Evolutionary conservation across 768 basidiomycete species (phyloP), one percentile per base, ranked within the genome.

Genomic region (Termitomyces sp.): DNA sequence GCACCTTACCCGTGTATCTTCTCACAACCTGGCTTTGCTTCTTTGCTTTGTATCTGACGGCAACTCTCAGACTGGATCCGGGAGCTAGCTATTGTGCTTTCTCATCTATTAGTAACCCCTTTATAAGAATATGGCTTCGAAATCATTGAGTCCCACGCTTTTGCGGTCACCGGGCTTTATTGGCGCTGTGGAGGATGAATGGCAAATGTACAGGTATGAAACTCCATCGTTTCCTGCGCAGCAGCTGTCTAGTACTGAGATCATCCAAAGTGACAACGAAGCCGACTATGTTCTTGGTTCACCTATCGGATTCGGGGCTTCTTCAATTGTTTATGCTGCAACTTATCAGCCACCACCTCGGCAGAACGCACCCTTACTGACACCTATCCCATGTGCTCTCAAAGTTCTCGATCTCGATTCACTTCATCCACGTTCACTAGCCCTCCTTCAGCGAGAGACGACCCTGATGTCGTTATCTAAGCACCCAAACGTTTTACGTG

Each of bases 401-500:
- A 97, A 97, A 76, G 92, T 97, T 49, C 82, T 95, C 47, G 92
- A 95, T 71, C 85, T 96, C 48, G 93, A 96, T 70, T 78, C 83
- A 14, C 82, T 96, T 42, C 86, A 89, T 0, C 88, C 80, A 0
- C 81, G 80, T 46, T 85, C 91, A 0, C 79, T 94, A n/a, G 77
- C 81, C 8, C 85, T 92, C 29, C 80, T 94, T 17, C 87, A 88
- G 66, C 82, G 91, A 54, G 94, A 96, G 74, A 95, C 94, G 0
- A 91, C 91, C 52, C 81, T 96, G 40, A 96, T 96, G 94, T 93
- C 92, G 2, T 82, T 96, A 5, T 90, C 87, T 11, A 96, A 96
- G 67, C 94, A 95, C 62, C 92, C 92, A n/a, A 94, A 96, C 65
- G 93, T 96, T 20, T 80, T 96, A 12, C 90, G 94, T 60, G 94